Evolutionary conservation across 1,284 basidiomycete species (phyloP).

Genomic region (Meira miltonrushii): DNA sequence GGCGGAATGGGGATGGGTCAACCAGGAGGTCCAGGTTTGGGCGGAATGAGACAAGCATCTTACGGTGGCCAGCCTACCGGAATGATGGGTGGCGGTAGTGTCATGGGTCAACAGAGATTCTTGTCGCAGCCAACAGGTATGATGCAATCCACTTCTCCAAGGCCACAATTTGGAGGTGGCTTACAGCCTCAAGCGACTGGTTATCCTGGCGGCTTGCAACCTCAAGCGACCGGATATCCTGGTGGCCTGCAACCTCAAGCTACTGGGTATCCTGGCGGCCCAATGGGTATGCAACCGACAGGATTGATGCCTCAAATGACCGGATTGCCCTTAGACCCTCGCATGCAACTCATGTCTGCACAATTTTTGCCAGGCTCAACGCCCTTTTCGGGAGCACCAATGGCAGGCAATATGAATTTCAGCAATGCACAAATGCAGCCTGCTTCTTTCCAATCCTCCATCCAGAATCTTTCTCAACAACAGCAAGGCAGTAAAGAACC

Average conservation of each 20-base stretch:
- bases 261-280: slow-evolving; percentile 33
- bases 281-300: slow-evolving; percentile 39
- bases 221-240: neutral
- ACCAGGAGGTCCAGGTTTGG: neutral
- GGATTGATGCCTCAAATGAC: slow-evolving; percentile 51
- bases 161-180: neutral
- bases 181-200: slow-evolving; percentile 4
- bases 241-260: slow-evolving; percentile 26
- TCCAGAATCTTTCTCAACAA: slow-evolving; percentile 57
- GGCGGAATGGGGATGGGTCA: slow-evolving; percentile 8
- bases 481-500: slow-evolving; percentile 67
- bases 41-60: slow-evolving; percentile 5
- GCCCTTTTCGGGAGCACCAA: slow-evolving; percentile 45
- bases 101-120: neutral
- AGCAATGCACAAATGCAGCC: slow-evolving; percentile 47
- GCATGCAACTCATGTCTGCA: slow-evolving; percentile 49
- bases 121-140: slow-evolving; percentile 10
- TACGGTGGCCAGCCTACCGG: neutral
- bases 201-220: slow-evolving; percentile 1
- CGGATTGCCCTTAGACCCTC: slow-evolving; percentile 49
- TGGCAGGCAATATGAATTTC: slow-evolving; percentile 49
- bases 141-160: slow-evolving; percentile 3
- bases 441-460: slow-evolving; percentile 44
- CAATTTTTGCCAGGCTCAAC: slow-evolving; percentile 51
- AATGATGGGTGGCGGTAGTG: neutral